phyloP scores from a whole-genome alignment of 2,329 filamentous ascomycete genomes.

The Trichoderma sp. region DNA sequence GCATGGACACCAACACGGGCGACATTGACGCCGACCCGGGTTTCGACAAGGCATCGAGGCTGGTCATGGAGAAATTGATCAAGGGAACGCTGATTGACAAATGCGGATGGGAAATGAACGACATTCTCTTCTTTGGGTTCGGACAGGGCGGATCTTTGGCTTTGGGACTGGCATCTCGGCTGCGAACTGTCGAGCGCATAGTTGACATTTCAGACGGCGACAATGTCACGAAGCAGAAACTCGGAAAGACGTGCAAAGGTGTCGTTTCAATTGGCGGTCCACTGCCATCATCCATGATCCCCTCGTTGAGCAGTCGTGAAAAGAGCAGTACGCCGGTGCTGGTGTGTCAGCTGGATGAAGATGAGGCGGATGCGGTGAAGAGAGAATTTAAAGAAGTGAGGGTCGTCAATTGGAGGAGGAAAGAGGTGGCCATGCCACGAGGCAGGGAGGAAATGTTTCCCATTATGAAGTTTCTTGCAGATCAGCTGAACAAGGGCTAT shows the following conservation, averaged over 20 bases:
- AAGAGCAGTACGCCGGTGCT: slow-evolving; percentile 67
- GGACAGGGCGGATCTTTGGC: slow-evolving; percentile 68
- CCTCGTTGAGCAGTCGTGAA: slow-evolving; percentile 45
- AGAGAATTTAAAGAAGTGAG: slow-evolving; percentile 67
- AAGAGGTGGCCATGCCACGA: slow-evolving; percentile 79
- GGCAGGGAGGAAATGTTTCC: slow-evolving; percentile 84
- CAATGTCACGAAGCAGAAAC: slow-evolving; percentile 1
- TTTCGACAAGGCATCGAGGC: slow-evolving; percentile 50
- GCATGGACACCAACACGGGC: slow-evolving; percentile 52
- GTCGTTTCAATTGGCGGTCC: slow-evolving; percentile 64
- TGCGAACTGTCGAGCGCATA: slow-evolving; percentile 41
- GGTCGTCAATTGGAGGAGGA: slow-evolving; percentile 68
- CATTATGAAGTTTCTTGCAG: slow-evolving; percentile 81
- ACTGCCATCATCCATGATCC: slow-evolving; percentile 55
- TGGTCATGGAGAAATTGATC: slow-evolving; percentile 56
- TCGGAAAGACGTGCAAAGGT: slow-evolving; percentile 49
- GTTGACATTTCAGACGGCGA: slow-evolving; percentile 37
- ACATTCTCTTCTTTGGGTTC: slow-evolving; percentile 66
- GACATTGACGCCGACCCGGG: slow-evolving; percentile 64
- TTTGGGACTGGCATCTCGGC: slow-evolving; percentile 54
- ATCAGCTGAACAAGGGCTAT: slow-evolving; percentile 51
- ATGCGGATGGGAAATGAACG: slow-evolving; percentile 61
- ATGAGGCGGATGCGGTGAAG: slow-evolving; percentile 64
- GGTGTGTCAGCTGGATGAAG: slow-evolving; percentile 61
- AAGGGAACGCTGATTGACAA: slow-evolving; percentile 51